Base-by-base conservation (phyloP, 306 rosid genomes). In the Casuarina glauca region DNA sequence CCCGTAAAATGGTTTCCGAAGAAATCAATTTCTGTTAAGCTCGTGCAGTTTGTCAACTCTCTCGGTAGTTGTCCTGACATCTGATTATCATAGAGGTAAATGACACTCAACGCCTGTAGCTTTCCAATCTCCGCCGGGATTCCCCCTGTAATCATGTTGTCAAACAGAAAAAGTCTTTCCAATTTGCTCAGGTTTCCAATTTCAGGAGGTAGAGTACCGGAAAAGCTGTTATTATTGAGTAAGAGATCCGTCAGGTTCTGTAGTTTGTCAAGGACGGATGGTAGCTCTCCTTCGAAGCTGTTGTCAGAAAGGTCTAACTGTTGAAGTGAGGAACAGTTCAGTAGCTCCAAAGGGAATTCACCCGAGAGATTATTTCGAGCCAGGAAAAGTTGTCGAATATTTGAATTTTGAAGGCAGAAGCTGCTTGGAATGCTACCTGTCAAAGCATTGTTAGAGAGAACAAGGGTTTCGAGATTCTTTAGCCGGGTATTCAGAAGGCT, bases 231-330 rank as follows among this genome's bases (percentile, higher is more conserved):
- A 71, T 88, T 91, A 85, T 95, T 91, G 85, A 95, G 97, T 20
- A 82, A 71, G 74, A 95, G 92, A 84, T 93, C 96, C 6, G 86
- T 89, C 82, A 95, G 90, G 76, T 80, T 78, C 85, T 83, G 78
- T 8, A 95, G 81, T 45, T 82, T 80, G 81, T 86, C 90, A 19
- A 92, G 36, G 82, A 43, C 63, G 3, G 88, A n/a, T 15, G 99
- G 97, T 45, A 95, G 83, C 53, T 89, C 90, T 78, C 99, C 97
- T 74, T 76, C 86, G 44, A 92, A 87, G 62, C 67, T 77, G 81
- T 95, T 95, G 36, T 87, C 97, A 17, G 99, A 93, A 68, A 95
- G 90, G 75, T 95, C 97, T 72, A 95, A 75, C 81, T 93, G 97
- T 81, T 88, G 95, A 77, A 95, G 88, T 53, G 93, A 89, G 45